phyloP scores from a whole-genome alignment of 495 filamentous ascomycete species.

The Cenococcum geophilum region DNA sequence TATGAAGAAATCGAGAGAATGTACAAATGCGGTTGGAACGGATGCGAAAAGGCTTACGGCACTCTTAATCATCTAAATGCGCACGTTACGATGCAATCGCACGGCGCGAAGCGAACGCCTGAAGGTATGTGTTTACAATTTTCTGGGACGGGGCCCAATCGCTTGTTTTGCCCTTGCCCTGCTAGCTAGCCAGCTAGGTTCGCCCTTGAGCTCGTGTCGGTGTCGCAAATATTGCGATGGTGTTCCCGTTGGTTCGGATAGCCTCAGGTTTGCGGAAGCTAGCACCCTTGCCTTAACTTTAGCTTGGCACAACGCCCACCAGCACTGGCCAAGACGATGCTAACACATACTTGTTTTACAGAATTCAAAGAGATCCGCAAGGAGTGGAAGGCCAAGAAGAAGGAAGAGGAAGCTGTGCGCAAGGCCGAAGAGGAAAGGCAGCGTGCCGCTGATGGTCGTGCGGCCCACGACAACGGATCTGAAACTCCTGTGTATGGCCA shows the following conservation, averaged over 20 bases:
- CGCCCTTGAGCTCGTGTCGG: constrained; percentile 28
- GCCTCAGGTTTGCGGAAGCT: constrained; percentile 29
- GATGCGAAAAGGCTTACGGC: constrained; percentile 96
- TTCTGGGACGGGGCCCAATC: not conserved
- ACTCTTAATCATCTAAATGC: constrained; percentile 95
- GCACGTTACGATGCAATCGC: constrained; percentile 96
- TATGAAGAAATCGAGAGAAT: constrained; percentile 99
- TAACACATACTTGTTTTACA: constrained; percentile 41
- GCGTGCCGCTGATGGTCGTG: constrained; percentile 57
- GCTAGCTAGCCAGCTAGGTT: constrained; percentile 16
- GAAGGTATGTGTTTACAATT: constrained; percentile 64
- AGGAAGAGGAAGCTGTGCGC: constrained; percentile 87
- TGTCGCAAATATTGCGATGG: constrained; percentile 30
- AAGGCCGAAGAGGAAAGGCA: constrained; percentile 89
- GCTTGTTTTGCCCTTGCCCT: constrained; percentile 1
- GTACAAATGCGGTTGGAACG: constrained; percentile 99
- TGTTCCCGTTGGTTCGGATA: constrained; percentile 34
- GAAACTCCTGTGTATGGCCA: constrained; percentile 34
- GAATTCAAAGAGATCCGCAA: constrained; percentile 99
- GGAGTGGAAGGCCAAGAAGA: constrained; percentile 98
- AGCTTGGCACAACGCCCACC: constrained; percentile 27
- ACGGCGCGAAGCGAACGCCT: constrained; percentile 85
- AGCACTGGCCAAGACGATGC: constrained; percentile 19
- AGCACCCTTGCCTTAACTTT: constrained; percentile 29
- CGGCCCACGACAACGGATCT: constrained; percentile 44